These are phyloP conservation scores for Sherardia arvensis DNA, from an alignment of 257 asterid species.

Conservation along the genomic window DNA sequence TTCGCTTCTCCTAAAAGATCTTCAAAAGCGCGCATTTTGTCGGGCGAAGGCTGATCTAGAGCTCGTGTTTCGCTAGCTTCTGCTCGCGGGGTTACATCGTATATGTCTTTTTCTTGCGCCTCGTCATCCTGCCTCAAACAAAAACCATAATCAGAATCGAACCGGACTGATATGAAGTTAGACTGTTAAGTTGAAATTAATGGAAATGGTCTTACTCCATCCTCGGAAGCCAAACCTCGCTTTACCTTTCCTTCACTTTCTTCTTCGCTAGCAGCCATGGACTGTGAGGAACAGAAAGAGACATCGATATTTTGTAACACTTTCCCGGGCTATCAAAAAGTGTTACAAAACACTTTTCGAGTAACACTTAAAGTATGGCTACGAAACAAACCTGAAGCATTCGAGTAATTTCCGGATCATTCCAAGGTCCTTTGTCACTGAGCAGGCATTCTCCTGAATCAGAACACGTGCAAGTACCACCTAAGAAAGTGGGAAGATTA, in stretches of 20 bases:
- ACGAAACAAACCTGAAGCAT: conserved; percentile 33
- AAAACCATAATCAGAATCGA: neutral
- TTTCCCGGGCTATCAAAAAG: too few relatives aligned
- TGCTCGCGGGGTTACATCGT: conserved; percentile 12
- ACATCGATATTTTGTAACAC: neutral
- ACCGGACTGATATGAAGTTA: neutral
- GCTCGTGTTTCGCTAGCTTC: conserved; percentile 9
- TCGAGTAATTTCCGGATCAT: conserved; percentile 42
- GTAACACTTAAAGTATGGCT: too few relatives aligned
- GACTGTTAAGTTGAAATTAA: neutral
- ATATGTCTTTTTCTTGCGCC: conserved; percentile 19
- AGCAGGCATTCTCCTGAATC: conserved; percentile 50
- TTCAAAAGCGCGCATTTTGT: conserved; percentile 39
- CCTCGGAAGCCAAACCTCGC: conserved; percentile 10
- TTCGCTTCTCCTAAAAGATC: conserved; percentile 35
- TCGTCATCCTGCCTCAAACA: conserved; percentile 21
- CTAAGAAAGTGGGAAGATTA: conserved; percentile 62
- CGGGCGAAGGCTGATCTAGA: conserved; percentile 10
- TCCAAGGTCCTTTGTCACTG: conserved; percentile 79
- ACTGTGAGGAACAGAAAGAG: conserved; percentile 14
- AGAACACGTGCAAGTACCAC: conserved; percentile 57
- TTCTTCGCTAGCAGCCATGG: conserved; percentile 32
- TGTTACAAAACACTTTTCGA: too few relatives aligned
- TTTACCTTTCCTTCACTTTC: conserved; percentile 10
- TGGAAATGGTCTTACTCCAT: conserved; percentile 21